Conservation (phyloP, 2,329 filamentous ascomycete species). For the Amauroascus niger region DNA sequence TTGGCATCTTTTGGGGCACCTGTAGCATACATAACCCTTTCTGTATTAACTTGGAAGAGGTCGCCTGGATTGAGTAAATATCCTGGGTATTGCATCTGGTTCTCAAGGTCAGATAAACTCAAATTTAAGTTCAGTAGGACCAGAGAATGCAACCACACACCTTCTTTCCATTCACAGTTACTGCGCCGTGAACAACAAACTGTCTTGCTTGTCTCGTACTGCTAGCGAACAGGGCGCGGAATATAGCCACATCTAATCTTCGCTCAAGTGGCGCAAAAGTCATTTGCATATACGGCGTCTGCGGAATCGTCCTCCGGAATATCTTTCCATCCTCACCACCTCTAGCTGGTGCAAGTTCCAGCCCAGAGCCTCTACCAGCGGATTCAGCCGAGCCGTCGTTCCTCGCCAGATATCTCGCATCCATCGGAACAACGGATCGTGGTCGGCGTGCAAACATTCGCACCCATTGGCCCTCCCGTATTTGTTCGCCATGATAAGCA, state of each 20-base stretch:
- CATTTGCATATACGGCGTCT: constrained; percentile 93
- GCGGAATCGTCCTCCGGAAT: constrained; percentile 24
- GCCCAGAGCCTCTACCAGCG: constrained; percentile 70
- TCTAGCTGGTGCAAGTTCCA: constrained; percentile 29
- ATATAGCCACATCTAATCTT: constrained; percentile 87
- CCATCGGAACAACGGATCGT: constrained; percentile 75
- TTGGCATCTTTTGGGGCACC: constrained; percentile 56
- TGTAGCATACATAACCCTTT: constrained; percentile 79
- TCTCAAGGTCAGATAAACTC: neutral
- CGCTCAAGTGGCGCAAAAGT: constrained; percentile 84
- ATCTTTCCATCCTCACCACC: constrained; percentile 12
- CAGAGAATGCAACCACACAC: constrained; percentile 41
- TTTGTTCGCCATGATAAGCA: constrained; percentile 88
- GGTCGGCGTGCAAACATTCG: constrained; percentile 81
- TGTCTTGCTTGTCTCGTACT: constrained; percentile 87
- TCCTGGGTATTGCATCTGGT: constrained; percentile 78
- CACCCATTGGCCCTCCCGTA: constrained; percentile 87
- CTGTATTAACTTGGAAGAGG: constrained; percentile 91
- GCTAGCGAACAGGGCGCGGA: constrained; percentile 86
- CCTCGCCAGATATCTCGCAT: constrained; percentile 64
- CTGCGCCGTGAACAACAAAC: constrained; percentile 83
- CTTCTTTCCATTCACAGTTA: constrained; percentile 94
- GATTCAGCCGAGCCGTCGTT: constrained; percentile 77
- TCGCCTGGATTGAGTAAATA: constrained; percentile 95
- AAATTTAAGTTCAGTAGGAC: neutral